These are phyloP conservation scores for Ophiostoma sp. DNA, from an alignment of 2,329 filamentous ascomycete species.

Conservation along the genomic window DNA sequence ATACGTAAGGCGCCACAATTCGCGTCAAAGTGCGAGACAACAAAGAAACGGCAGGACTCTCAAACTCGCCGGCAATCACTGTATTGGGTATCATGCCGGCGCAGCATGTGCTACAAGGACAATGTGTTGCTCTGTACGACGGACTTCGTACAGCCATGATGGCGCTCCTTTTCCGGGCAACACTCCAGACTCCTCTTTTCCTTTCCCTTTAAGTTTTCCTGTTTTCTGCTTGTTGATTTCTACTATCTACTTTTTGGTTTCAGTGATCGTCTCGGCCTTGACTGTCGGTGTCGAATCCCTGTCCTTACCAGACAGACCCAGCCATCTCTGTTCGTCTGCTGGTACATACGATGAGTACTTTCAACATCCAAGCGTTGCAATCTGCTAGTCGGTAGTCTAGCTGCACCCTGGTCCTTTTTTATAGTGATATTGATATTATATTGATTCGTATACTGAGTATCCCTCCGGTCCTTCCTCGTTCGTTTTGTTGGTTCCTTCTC, in stretches of 20 bases:
- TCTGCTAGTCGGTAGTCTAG: background rate
- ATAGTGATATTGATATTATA: background rate
- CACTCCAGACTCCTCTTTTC: background rate
- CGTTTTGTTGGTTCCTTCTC: background rate
- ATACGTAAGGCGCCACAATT: conserved; percentile 1
- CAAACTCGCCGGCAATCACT: background rate
- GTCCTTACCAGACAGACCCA: background rate
- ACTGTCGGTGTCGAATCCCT: background rate
- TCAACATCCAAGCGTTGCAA: background rate
- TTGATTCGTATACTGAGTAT: background rate
- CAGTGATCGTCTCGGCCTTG: background rate
- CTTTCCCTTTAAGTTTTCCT: background rate
- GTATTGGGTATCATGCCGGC: conserved; percentile 1
- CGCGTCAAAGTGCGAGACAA: background rate
- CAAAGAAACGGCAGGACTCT: background rate
- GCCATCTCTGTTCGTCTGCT: background rate
- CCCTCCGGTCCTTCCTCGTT: background rate
- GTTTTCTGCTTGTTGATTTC: too few relatives aligned
- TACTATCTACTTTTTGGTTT: too few relatives aligned
- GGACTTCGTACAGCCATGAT: background rate
- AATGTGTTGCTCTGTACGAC: background rate
- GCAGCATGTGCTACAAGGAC: background rate
- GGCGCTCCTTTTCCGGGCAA: background rate
- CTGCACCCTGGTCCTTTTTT: background rate
- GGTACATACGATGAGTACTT: too few relatives aligned